phyloP scores from a whole-genome alignment of 2,329 filamentous ascomycete species.

The Alternaria sp. region DNA sequence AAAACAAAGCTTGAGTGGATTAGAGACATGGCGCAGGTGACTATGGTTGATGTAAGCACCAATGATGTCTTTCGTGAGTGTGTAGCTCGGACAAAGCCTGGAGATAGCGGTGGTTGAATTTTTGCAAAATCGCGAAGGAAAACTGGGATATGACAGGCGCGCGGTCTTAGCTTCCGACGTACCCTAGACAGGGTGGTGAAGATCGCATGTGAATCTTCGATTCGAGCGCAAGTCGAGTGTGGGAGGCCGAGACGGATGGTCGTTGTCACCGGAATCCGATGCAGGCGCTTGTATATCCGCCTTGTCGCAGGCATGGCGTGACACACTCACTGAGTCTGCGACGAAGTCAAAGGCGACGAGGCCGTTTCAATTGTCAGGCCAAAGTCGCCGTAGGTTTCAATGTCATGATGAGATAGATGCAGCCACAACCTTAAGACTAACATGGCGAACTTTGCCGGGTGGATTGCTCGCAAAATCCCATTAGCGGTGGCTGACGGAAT shows the following conservation, averaged over 20 bases:
- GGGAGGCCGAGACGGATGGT: slow-evolving; percentile 22
- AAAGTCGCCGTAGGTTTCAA: background rate
- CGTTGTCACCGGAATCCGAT: slow-evolving; percentile 14
- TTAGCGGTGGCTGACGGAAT: slow-evolving; percentile 16
- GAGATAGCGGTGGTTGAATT: slow-evolving; percentile 10
- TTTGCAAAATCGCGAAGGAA: background rate
- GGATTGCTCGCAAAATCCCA: background rate
- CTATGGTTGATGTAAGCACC: slow-evolving; percentile 15
- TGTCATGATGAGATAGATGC: background rate
- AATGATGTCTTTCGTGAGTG: slow-evolving; percentile 13
- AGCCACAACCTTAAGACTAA: background rate
- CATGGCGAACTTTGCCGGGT: slow-evolving; percentile 8
- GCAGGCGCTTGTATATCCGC: slow-evolving; percentile 9
- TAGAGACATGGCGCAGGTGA: slow-evolving; percentile 27
- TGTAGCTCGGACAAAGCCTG: slow-evolving; percentile 27
- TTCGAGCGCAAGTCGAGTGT: background rate
- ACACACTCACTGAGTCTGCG: slow-evolving; percentile 7
- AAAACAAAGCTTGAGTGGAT: slow-evolving; percentile 27
- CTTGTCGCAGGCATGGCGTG: slow-evolving; percentile 12
- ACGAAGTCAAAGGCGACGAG: background rate
- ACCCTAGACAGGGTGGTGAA: background rate
- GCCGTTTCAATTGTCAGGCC: background rate
- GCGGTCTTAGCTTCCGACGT: background rate
- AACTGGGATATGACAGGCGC: slow-evolving; percentile 1
- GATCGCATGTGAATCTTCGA: slow-evolving; percentile 5